These are phyloP conservation scores for Fusarium beomiforme DNA, from an alignment of 2,329 filamentous ascomycete genomes.

Conservation along the genomic window DNA sequence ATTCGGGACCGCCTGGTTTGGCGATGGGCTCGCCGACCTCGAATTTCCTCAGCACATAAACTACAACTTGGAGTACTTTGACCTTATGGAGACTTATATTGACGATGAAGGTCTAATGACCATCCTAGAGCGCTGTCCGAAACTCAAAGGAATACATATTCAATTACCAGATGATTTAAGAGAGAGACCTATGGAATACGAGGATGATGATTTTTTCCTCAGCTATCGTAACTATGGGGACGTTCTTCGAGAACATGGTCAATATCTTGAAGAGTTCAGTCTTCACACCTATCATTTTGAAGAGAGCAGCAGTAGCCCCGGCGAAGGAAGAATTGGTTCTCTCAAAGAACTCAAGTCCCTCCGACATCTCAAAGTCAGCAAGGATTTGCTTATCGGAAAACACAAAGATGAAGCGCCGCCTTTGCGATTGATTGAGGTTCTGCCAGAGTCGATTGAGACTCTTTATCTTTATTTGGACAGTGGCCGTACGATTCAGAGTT, in stretches of 20 bases:
- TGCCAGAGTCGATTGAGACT: conserved; percentile 10
- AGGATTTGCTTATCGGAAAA: not conserved
- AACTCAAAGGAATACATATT: not conserved
- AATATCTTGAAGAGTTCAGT: not conserved
- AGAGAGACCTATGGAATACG: not conserved
- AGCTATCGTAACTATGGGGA: not conserved
- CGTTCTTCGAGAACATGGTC: not conserved
- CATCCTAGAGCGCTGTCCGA: not conserved
- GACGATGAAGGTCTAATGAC: not conserved
- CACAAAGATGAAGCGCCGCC: not conserved
- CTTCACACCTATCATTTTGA: not conserved
- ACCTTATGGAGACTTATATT: not conserved
- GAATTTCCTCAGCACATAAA: not conserved
- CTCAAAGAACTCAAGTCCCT: conserved; percentile 2
- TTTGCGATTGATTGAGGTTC: not conserved
- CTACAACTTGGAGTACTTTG: not conserved
- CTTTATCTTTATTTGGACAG: not conserved
- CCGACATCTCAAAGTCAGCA: not conserved
- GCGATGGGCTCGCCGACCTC: not conserved
- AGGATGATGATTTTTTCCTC: not conserved
- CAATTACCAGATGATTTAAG: not conserved
- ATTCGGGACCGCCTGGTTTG: not conserved
- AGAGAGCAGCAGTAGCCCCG: fast-evolving
- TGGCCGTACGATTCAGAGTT: fast-evolving
- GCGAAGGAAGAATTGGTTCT: not conserved